A percentile compares a stretch with the other conserved stretches of the same genome.
phyloP scores from a whole-genome alignment of 176 grass and related monocot genomes.

The Musa itinerans region DNA sequence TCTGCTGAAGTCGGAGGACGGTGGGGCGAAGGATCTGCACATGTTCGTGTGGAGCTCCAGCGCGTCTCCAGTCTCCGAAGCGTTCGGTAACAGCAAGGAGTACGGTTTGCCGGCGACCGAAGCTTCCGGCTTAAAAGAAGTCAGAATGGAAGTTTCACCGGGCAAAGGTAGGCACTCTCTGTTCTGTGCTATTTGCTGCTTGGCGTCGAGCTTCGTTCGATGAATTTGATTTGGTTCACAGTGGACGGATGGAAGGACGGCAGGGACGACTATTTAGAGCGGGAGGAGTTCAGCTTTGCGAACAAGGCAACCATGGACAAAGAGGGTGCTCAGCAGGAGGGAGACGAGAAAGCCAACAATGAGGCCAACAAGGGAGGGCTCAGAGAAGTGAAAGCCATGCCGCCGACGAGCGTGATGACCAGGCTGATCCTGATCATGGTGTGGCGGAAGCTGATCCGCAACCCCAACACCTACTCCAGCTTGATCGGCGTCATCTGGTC shows the following conservation, averaged over 20 bases:
- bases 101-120: constrained; percentile 3
- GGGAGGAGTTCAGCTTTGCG: constrained; percentile 11
- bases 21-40: constrained; percentile 62
- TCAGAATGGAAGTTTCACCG: background rate
- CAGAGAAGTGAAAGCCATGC: constrained; percentile 6
- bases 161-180: constrained; percentile 1
- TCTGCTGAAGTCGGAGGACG: constrained; percentile 4
- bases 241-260: constrained; percentile 10
- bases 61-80: constrained; percentile 94
- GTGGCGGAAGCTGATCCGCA: constrained; percentile 20
- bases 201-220: too few species aligned
- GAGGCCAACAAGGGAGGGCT: constrained; percentile 6
- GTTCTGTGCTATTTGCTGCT: too few species aligned
- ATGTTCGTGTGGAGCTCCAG: constrained; percentile 99
- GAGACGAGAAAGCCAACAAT: background rate
- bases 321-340: background rate
- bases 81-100: constrained; percentile 1
- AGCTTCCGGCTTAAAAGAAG: constrained; percentile 7
- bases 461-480: constrained; percentile 21
- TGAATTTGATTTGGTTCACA: background rate
- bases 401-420: constrained; percentile 15
- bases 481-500: constrained; percentile 10
- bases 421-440: constrained; percentile 17
- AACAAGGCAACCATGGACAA: background rate
- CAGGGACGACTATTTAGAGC: constrained; percentile 4